Evolutionary conservation across 768 basidiomycete species (phyloP).

Genomic region (Mycena leptocephala): DNA sequence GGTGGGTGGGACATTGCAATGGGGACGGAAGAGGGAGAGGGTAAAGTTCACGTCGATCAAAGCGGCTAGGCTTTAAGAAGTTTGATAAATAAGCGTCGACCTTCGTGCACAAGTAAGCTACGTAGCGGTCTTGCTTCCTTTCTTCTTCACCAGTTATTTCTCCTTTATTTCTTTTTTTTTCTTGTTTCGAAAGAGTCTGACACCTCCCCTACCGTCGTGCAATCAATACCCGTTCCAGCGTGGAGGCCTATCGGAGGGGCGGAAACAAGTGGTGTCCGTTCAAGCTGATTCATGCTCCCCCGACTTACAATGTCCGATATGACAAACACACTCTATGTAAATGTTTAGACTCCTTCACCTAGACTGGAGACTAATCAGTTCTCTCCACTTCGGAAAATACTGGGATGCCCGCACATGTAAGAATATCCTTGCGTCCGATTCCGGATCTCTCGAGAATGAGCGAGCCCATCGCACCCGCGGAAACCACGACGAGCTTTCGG

Average conservation of each 20-base stretch:
- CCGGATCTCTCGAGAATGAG: conserved; percentile 70
- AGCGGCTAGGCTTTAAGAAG: background rate
- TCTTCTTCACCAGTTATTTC: no score
- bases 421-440: conserved; percentile 51
- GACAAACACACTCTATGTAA: background rate
- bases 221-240: no score
- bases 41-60: background rate
- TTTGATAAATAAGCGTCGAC: background rate
- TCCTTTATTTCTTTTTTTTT: no score
- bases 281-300: conserved; percentile 18
- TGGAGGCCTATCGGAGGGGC: no score
- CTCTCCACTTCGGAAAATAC: conserved; percentile 57
- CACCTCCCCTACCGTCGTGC: no score
- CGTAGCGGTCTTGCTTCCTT: no score
- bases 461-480: conserved; percentile 56
- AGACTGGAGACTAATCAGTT: conserved; percentile 36
- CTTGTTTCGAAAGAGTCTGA: no score
- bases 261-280: no score
- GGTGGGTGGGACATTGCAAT: background rate
- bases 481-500: conserved; percentile 54
- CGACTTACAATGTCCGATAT: conserved; percentile 13
- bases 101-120: background rate
- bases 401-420: conserved; percentile 46
- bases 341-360: background rate
- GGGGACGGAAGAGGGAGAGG: background rate